Conservation (phyloP, 805 yeast species). For the Nakazawaea siamensis region DNA sequence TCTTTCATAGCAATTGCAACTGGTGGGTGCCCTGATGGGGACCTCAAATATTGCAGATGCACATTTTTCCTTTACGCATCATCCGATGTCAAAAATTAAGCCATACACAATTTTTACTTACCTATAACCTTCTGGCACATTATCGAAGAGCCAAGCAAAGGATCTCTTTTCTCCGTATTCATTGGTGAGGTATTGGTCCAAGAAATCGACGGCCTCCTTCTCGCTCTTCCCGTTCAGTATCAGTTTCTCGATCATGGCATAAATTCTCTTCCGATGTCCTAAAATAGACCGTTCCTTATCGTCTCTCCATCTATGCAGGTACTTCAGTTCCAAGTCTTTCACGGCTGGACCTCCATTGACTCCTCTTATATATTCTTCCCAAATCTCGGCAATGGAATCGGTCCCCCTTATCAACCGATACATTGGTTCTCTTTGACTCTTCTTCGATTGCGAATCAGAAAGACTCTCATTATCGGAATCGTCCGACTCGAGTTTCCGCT, state of each 20-base stretch:
- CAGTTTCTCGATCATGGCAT: constrained; percentile 40
- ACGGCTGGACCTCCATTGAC: constrained; percentile 44
- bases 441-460: background rate
- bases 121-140: constrained; percentile 20
- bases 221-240: constrained; percentile 22
- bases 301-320: constrained; percentile 45
- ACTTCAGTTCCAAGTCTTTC: constrained; percentile 37
- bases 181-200: constrained; percentile 23
- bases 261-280: constrained; percentile 42
- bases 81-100: too few relatives aligned
- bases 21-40: too few relatives aligned
- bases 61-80: too few relatives aligned
- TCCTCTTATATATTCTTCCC: constrained; percentile 50
- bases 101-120: too few relatives aligned
- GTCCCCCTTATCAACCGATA: constrained; percentile 8
- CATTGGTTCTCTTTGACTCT: constrained; percentile 8
- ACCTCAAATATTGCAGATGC: too few relatives aligned
- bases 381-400: constrained; percentile 39
- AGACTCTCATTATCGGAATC: background rate
- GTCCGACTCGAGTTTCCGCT: background rate
- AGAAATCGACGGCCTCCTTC: constrained; percentile 22
- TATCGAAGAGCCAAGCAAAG: constrained; percentile 22
- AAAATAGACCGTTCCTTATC: constrained; percentile 45
- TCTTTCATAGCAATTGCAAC: too few relatives aligned
- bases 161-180: constrained; percentile 20